Evolutionary conservation across 495 filamentous ascomycete species (phyloP).

Genomic region (Trichoderma parareesei): DNA sequence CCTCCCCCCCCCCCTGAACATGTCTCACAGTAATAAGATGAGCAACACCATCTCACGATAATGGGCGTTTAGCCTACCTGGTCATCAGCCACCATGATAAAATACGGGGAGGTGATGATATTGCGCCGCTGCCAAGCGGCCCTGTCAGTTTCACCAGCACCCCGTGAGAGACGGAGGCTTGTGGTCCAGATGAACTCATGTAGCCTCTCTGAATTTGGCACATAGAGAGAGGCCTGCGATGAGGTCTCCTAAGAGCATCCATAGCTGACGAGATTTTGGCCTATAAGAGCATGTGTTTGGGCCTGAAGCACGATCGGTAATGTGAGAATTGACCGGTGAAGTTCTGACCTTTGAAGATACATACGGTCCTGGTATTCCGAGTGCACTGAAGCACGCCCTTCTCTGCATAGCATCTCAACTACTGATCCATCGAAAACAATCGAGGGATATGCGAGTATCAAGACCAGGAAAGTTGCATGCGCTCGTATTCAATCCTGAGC

Average conservation of each 20-base stretch:
- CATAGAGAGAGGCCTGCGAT: not conserved
- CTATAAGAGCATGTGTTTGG: too few species aligned
- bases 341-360: too few species aligned
- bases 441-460: not conserved
- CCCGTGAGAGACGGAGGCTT: not conserved
- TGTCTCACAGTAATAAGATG: constrained; percentile 6
- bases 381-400: too few species aligned
- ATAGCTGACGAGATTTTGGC: not conserved
- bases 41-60: not conserved
- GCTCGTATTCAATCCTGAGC: too few species aligned
- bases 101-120: not conserved
- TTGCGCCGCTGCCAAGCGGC: not conserved
- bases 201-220: not conserved
- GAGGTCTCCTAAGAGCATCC: not conserved
- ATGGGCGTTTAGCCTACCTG: not conserved
- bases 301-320: too few species aligned
- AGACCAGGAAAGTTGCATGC: not conserved
- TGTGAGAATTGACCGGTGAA: too few species aligned
- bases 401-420: not conserved
- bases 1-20: not conserved
- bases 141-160: not conserved
- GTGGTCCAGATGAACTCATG: too few species aligned
- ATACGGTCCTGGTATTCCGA: too few species aligned
- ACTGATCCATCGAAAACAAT: not conserved
- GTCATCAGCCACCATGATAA: not conserved